Percentiles rank a stretch among this genome's conserved stretches.
These are phyloP conservation scores for Adansonia gregorii DNA, from an alignment of 441 rosid species.

Conservation along the genomic window DNA sequence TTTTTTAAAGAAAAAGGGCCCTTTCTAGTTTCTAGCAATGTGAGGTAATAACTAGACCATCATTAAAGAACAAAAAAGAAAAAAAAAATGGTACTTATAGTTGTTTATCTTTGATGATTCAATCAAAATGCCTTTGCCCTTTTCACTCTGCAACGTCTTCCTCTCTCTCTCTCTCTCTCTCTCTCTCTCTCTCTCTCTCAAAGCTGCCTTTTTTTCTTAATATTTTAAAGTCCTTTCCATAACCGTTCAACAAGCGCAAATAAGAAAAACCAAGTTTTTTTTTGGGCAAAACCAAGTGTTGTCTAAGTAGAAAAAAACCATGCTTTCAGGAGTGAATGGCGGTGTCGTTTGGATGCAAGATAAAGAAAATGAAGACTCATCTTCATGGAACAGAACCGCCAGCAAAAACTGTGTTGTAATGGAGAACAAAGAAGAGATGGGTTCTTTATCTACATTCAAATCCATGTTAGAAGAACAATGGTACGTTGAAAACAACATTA, in stretches of 20 bases:
- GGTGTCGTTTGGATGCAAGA: constrained; percentile 47
- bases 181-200: not conserved
- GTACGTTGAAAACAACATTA: constrained; percentile 35
- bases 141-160: constrained; percentile 49
- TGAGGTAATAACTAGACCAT: too few relatives aligned
- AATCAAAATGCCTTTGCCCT: constrained; percentile 45
- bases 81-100: too few relatives aligned
- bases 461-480: constrained; percentile 62
- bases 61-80: too few relatives aligned
- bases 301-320: constrained; percentile 9
- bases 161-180: not conserved
- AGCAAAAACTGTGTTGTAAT: constrained; percentile 21
- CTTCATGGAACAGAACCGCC: constrained; percentile 34
- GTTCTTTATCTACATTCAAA: constrained; percentile 48
- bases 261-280: not conserved
- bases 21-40: not conserved
- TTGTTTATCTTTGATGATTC: not conserved
- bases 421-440: constrained; percentile 47
- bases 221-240: not conserved
- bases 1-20: not conserved
- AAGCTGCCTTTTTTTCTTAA: constrained; percentile 16
- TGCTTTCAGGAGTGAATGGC: constrained; percentile 49
- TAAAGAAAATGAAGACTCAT: constrained; percentile 40
- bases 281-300: not conserved
- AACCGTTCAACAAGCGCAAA: constrained; percentile 19